phyloP scores from a whole-genome alignment of 257 asterid species.

The Solanum tarijense region DNA sequence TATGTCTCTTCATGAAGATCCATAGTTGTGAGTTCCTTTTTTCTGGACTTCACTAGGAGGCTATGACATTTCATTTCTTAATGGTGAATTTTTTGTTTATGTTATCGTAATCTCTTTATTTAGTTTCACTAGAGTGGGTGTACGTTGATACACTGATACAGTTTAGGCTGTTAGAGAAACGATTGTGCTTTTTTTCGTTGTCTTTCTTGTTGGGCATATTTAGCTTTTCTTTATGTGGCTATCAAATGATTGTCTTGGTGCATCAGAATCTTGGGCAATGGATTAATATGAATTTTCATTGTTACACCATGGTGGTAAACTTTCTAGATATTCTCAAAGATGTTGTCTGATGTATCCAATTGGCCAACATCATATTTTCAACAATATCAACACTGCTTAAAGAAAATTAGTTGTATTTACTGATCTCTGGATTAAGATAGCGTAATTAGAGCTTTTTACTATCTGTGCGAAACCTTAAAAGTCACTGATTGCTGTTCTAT shows the following conservation, averaged over 20 bases:
- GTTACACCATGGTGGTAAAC: background rate
- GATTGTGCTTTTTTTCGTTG: background rate
- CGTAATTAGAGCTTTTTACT: background rate
- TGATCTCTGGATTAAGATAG: background rate
- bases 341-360: background rate
- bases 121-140: background rate
- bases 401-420: background rate
- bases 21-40: background rate
- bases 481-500: background rate
- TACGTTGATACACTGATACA: background rate
- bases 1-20: background rate
- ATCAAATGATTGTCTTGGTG: background rate
- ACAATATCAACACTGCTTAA: background rate
- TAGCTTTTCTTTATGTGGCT: background rate
- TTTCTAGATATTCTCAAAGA: background rate
- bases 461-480: background rate
- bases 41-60: background rate
- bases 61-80: background rate
- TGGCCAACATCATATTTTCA: background rate
- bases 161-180: background rate
- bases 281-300: background rate
- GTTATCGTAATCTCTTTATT: background rate
- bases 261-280: background rate
- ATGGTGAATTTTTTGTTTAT: background rate
- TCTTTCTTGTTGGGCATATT: background rate